Conservation (phyloP, 1,284 basidiomycete species). For the Schizophyllum commune region DNA sequence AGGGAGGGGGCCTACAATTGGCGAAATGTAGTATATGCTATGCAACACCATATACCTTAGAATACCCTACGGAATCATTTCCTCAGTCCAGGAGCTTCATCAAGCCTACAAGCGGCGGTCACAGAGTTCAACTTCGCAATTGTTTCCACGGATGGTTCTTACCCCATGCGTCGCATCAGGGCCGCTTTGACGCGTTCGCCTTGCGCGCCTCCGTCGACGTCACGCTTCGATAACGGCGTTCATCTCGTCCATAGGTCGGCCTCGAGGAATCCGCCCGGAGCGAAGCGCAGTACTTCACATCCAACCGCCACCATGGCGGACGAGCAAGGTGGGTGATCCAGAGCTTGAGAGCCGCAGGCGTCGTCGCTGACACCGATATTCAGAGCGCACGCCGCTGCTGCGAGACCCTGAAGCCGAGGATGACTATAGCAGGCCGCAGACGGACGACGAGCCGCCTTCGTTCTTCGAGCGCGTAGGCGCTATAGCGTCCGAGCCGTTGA, state of each 20-base stretch:
- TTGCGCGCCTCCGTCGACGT: background rate
- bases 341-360: background rate
- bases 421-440: background rate
- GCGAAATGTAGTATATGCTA: too few relatives aligned
- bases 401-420: background rate
- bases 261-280: background rate
- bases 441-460: background rate
- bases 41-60: too few relatives aligned
- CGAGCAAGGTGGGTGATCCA: background rate
- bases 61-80: too few relatives aligned
- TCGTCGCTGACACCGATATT: background rate
- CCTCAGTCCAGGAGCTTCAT: too few relatives aligned
- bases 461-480: background rate
- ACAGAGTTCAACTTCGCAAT: background rate
- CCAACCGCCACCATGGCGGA: background rate
- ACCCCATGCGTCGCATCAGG: background rate
- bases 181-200: background rate
- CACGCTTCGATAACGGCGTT: background rate
- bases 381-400: background rate
- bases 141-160: background rate
- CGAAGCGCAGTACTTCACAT: background rate
- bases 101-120: too few relatives aligned
- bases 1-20: conserved; percentile 47
- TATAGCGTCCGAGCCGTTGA: conserved; percentile 51
- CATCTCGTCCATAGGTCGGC: background rate